Evolutionary conservation across 331 rosid genomes (phyloP), one percentile per base, ranked within the genome.

Genomic region (Arachis monticola): DNA sequence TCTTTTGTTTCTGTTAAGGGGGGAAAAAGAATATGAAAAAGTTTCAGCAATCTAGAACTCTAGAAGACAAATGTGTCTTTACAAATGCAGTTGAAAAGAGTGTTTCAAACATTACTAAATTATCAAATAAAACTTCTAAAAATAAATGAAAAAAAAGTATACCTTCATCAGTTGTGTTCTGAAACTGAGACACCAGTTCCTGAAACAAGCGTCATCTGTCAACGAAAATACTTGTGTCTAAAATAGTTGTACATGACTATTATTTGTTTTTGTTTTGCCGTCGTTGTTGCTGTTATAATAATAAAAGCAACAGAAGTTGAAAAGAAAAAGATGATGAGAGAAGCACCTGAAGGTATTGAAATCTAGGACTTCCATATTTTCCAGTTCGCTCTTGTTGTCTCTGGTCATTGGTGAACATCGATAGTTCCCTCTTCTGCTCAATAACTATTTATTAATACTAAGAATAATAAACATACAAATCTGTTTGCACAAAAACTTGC

Each of bases 401-500:
- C 80, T 61, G 87, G 31, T 89, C 93, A 75, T 91, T 93, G 75
- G 96, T 93, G 77, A 93, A 89, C 98, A 93, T 80, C 51, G 22
- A 63, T 48, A 59, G 32, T 7, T 65, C 35, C 59, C 59, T 70
- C 74, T 64, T 57, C 70, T 53, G 10, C 7, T 56, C 74, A 42
- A 31, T 17, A 8, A n/a, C 6, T 0, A n/a, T n/a, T 11, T 10
- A 4, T 10, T 2, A 53, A 13, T 53, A 53, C 13, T n/a, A 13
- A 53, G 3, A 53, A 4, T 53, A 53, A n/a, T 6, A 53, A 53
- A 7, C 27, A 53, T 13, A 13, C 3, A 6, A 53, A 53, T 27
- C 1, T 93, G 57, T 87, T 93, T 60, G 93, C 91, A 32, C 98
- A 91, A 72, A 93, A 89, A 75, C 93, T 93, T 27, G 97, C 98